Evolutionary conservation across 306 rosid species (phyloP).

Genomic region (Purshia tridentata): DNA sequence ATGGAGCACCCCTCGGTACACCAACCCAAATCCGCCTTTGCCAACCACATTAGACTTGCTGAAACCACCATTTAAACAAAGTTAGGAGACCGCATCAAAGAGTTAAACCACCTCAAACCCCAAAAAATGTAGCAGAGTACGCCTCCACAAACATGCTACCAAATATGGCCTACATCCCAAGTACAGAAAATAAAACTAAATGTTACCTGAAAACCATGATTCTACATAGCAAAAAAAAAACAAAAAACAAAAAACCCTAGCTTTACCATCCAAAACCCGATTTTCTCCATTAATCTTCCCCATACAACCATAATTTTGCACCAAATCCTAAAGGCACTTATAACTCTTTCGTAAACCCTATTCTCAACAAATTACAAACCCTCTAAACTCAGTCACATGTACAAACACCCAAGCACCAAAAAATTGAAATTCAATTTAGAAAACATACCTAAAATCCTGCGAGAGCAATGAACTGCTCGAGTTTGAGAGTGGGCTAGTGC

Average conservation of each 20-base stretch:
- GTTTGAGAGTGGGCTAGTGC: slow-evolving; percentile 99
- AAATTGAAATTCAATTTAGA: neutral
- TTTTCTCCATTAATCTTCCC: neutral
- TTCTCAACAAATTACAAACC: slow-evolving; percentile 6
- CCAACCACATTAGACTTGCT: slow-evolving; percentile 91
- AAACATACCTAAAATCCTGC: slow-evolving; percentile 76
- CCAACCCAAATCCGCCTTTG: slow-evolving; percentile 84
- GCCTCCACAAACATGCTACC: no score
- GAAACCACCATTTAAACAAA: slow-evolving; percentile 74
- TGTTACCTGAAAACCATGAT: slow-evolving; percentile 1
- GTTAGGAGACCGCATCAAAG: no score
- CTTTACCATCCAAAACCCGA: slow-evolving; percentile 13
- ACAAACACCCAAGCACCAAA: neutral
- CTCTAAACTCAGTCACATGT: neutral
- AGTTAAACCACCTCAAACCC: no score
- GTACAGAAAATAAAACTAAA: neutral
- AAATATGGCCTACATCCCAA: neutral
- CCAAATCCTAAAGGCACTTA: neutral
- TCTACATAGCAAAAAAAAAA: neutral
- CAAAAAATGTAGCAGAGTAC: no score
- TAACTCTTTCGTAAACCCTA: slow-evolving; percentile 55
- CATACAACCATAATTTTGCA: slow-evolving; percentile 20
- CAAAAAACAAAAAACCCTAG: slow-evolving; percentile 24
- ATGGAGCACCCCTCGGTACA: slow-evolving; percentile 79
- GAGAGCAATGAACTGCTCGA: slow-evolving; percentile 91